A percentile compares a stretch with the other conserved stretches of the same genome.
Evolutionary conservation across 208 protist species (phyloP).

Genomic region (Acanthamoeba castellanii): DNA sequence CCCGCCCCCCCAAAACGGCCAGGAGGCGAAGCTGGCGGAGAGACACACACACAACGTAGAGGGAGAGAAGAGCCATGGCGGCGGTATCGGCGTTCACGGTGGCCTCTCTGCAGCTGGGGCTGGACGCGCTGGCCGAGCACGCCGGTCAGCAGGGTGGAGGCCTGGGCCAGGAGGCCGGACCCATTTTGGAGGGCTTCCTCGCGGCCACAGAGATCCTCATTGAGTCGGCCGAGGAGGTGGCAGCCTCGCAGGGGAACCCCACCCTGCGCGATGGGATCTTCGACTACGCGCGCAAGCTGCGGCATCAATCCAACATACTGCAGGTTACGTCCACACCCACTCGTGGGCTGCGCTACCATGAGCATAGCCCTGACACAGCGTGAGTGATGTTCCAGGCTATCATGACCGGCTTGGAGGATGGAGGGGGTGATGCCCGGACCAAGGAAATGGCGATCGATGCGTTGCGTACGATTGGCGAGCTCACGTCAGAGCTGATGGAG

Average conservation of each 20-base stretch:
- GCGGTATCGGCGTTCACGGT: neutral
- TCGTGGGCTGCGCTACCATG: neutral
- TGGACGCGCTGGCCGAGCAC: conserved; percentile 7
- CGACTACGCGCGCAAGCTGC: conserved; percentile 3
- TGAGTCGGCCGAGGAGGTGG: conserved; percentile 42
- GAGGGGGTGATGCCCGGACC: neutral
- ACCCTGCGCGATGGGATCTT: neutral
- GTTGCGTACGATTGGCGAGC: neutral
- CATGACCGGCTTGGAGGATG: neutral
- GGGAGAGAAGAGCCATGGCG: neutral
- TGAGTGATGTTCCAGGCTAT: neutral
- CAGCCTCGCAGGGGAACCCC: neutral
- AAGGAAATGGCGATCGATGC: neutral
- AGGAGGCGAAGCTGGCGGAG: too few relatives aligned
- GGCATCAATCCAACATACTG: neutral
- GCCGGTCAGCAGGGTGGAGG: neutral
- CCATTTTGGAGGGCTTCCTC: conserved; percentile 3
- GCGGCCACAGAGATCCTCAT: neutral
- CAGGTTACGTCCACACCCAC: neutral
- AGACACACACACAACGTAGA: too few relatives aligned
- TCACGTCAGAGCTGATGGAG: conserved; percentile 53
- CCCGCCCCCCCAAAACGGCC: too few relatives aligned
- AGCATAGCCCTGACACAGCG: too few relatives aligned
- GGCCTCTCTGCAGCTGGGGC: neutral
- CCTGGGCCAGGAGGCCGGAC: neutral